Evolutionary conservation across 495 filamentous ascomycete genomes (phyloP), one percentile per base, ranked within the genome.

Genomic region (Podospora didyma): DNA sequence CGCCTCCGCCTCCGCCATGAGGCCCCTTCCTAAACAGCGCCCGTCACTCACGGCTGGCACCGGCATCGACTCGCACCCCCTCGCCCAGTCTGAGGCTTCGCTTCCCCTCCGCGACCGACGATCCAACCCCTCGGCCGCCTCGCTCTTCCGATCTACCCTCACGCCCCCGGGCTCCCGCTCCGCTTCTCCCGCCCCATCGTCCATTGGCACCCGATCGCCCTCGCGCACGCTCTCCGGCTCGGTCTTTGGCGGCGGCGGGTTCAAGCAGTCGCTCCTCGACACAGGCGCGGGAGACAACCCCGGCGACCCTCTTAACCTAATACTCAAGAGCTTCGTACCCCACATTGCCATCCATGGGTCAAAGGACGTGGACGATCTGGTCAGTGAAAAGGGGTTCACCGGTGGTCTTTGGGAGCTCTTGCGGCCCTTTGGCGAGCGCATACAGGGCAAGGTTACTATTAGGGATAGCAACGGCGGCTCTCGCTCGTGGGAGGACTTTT

Each of bases 391-490:
- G 75, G 94, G 94, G 17, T 92, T 97, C 59, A 68, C 77, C 20
- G 82, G 81, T 19, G 92, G 92, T 0, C 80, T 98, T 47, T 85
- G 88, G 76, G 89, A 92, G 66, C 71, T 98, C 51, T 72, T 98
- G 34, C 77, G 92, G 46, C 92, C 93, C 4, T 98, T 92, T 73
- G 94, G 93, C n/a, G 94, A 98, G 69, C 81, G 79, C 37, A 77
- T 98, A 0, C 82, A 86, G 34, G 94, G 94, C 22, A 94, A 92
- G 68, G 88, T 98, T 31, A 88, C 88, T 17, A 86, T 98, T 39
- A 78, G 95, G 53, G 95, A 98, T 69, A 96, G 91, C 61, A 79
- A 87, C 56, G 93, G 94, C 10, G 82, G 84, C 34, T 90, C 92
- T 62, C 82, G 80, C 60, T 83, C 82, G 28, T 95, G 87, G 78